phyloP scores from a whole-genome alignment of 495 filamentous ascomycete species.

The Aspergillus ellipticus region DNA sequence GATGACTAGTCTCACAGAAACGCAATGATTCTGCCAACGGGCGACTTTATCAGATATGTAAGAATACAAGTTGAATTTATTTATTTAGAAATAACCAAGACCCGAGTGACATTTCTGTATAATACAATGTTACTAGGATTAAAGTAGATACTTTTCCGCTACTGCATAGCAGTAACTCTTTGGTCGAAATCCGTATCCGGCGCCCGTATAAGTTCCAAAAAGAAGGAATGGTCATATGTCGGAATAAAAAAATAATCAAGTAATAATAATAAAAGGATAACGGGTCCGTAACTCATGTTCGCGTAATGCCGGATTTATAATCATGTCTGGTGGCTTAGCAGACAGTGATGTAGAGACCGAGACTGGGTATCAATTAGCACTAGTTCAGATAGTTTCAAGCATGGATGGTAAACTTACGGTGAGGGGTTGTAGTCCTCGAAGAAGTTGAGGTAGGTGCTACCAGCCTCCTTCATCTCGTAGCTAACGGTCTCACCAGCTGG shows the following conservation, averaged over 20 bases:
- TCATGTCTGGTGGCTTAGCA: constrained; percentile 37
- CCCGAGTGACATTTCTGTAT: not conserved
- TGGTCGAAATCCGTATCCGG: not conserved
- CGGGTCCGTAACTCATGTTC: constrained; percentile 14
- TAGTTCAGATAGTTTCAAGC: not conserved
- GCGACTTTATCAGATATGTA: too few species aligned
- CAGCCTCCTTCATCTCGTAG: constrained; percentile 50
- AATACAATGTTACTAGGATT: not conserved
- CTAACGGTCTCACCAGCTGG: constrained; percentile 47
- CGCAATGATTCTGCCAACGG: too few species aligned
- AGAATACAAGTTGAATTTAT: too few species aligned
- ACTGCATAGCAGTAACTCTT: not conserved
- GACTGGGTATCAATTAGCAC: constrained; percentile 30
- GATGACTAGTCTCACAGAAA: too few species aligned
- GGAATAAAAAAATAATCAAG: not conserved
- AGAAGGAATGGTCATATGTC: not conserved
- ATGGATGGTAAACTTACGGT: constrained; percentile 39
- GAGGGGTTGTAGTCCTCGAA: constrained; percentile 60
- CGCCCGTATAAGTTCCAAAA: not conserved
- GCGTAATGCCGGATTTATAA: constrained; percentile 7
- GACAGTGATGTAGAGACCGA: constrained; percentile 60
- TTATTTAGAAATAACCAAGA: not conserved
- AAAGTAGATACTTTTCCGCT: not conserved
- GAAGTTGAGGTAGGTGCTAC: constrained; percentile 54
- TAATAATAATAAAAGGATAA: not conserved